Base-by-base conservation (phyloP, 805 yeast species). In the Saccharomyces eubayanus region DNA sequence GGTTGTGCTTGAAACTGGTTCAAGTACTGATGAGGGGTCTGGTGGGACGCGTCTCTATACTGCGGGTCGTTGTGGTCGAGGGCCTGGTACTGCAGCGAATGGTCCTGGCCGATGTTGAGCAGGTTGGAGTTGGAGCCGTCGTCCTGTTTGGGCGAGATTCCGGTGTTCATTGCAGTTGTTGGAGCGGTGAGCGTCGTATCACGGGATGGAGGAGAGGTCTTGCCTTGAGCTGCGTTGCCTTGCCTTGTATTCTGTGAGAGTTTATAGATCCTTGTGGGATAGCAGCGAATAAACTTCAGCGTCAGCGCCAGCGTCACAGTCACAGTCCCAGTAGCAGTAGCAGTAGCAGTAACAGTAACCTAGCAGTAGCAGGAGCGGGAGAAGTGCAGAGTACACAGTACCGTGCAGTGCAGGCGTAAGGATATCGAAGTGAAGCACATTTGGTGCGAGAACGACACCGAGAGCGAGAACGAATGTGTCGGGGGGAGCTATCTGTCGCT, bases 71-170 rank as follows among this genome's bases (percentile, higher is more conserved):
- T 31, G 31, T 57, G 57, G 14, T 63, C 63, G 12, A 59, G 47
- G 45, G 59, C 64, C 40, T 63, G 67, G 36, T 61, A 65, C 45
- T 63, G 64, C 52, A 65, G 49, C 24, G 58, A 46, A 36, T 62
- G 61, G 40, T 63, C 66, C 50, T 60, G 63, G 24, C 58, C 52
- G 31, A 55, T 48, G 27, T 53, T 56, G 43, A 56, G 54, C 10
- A 57, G 50, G 49, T 47, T 47, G 49, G 24, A 29, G 50, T 31
- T 30, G 27, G 50, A 48, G 45, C 59, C 52, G 51, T 59, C 61
- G 55, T 61, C 62, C 54, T 57, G 59, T 51, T 55, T 59, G 51
- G 63, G 60, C 53, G 61, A 58, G 40, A 49, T 55, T 48, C 61
- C 58, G 36, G 58, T 49, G 51, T 55, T 57, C 36, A 59, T 51